Base-by-base conservation (phyloP, 2,329 filamentous ascomycete species). In the Alternaria solani region DNA sequence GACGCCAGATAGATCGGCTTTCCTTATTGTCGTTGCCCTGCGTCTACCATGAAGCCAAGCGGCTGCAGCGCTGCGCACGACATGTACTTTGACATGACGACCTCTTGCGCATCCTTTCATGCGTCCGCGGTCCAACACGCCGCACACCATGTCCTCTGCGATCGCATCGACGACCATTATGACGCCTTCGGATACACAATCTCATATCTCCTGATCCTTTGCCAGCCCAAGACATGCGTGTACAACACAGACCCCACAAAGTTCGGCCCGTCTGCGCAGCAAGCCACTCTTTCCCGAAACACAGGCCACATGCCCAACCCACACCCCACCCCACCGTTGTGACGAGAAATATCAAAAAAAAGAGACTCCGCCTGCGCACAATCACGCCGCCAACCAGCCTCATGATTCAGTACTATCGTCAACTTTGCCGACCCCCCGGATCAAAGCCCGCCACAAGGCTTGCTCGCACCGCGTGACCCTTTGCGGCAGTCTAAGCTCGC, bases 21-120 rank as follows among this genome's bases (percentile, higher is more conserved):
- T 46, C 38, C 49, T 18, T 47, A 43, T 38, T 47, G 12, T 39
- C 39, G 28, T 58, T 61, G 38, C 59, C 59, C 55, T 61, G 55
- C 59, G 30, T 61, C 51, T 6, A 18, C 26, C 51, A 57, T 23
- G 18, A 18, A 39, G 32, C 36, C 39, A 60, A 16, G 38, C 52
- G 52, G 52, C 53, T 57, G 51, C 23, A 56, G 57, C 52, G 52
- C 44, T 46, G 54, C 53, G 52, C 57, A 60, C 25, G 20, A 46
- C 52, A 51, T 36, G 6, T 36, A 9, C 46, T 48, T 9, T 7
- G 5, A 36, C 46, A 48, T 60, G 16, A 32, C 30, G 39, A 57
- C 11, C 7, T 51, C 41, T 54, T 49, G 57, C 39, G 25, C 23
- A 42, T 28, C 34, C 51, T 55, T 16, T 11, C 43, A 43, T 49